Percentiles rank a stretch among this genome's conserved stretches.
These are phyloP conservation scores for Phalaenopsis aphrodite DNA, from an alignment of 106 monocot species.

Conservation along the genomic window DNA sequence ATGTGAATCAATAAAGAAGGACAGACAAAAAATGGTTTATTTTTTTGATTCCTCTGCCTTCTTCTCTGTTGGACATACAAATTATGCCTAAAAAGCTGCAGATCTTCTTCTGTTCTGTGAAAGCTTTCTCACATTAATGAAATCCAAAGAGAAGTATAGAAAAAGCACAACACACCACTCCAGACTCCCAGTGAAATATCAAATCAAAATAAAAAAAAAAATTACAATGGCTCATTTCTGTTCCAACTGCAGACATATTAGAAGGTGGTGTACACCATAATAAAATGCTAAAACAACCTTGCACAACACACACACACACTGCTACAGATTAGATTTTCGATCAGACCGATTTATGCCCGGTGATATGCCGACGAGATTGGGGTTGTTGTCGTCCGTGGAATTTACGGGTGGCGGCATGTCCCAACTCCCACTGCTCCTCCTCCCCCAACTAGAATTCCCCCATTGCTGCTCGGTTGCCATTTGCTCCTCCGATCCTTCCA, in stretches of 20 bases:
- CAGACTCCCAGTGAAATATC: not conserved
- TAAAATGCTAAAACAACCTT: too few species aligned
- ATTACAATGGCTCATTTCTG: not conserved
- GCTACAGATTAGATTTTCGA: too few species aligned
- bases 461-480: not conserved
- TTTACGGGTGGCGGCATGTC: slow-evolving; percentile 16
- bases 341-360: not conserved
- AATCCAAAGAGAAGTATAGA: not conserved
- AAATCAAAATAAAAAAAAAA: slow-evolving; percentile 1
- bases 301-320: too few species aligned
- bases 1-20: too few species aligned
- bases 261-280: not conserved
- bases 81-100: too few species aligned
- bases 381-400: not conserved
- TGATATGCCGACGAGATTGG: slow-evolving; percentile 4
- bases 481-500: slow-evolving; percentile 11
- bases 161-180: not conserved
- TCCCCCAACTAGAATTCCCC: slow-evolving; percentile 23
- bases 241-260: not conserved
- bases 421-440: slow-evolving; percentile 34
- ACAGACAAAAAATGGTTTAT: too few species aligned
- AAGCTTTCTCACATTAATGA: not conserved
- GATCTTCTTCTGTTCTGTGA: too few species aligned
- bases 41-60: too few species aligned
- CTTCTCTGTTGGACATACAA: too few species aligned